phyloP scores from a whole-genome alignment of 495 filamentous ascomycete genomes.

The Penicillium coprophilum region DNA sequence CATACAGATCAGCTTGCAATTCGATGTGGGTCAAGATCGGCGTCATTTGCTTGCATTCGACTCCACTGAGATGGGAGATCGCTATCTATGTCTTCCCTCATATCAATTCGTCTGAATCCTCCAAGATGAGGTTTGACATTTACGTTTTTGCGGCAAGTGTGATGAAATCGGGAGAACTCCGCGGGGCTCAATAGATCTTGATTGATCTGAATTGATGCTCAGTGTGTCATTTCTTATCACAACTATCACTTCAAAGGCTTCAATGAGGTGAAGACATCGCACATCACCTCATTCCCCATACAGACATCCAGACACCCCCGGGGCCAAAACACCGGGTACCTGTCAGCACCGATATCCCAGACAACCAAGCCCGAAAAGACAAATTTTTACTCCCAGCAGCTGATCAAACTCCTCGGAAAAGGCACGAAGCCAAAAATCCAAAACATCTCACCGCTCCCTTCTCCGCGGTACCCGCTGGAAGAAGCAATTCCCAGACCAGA shows the following conservation, averaged over 20 bases:
- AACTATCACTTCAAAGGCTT: not conserved
- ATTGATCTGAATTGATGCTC: not conserved
- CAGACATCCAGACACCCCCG: not conserved
- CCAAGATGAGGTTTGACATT: not conserved
- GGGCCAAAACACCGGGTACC: not conserved
- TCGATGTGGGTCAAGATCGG: slow-evolving; percentile 10
- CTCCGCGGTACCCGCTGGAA: not conserved
- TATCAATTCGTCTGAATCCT: not conserved
- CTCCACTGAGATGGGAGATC: slow-evolving; percentile 4
- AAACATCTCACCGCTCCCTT: slow-evolving; percentile 9
- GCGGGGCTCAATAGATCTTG: not conserved
- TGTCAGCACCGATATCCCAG: not conserved
- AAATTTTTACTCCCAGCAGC: not conserved
- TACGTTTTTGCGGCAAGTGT: slow-evolving; percentile 6
- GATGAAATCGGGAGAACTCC: slow-evolving; percentile 1
- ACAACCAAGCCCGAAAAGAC: not conserved
- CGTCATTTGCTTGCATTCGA: slow-evolving; percentile 1
- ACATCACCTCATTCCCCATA: not conserved
- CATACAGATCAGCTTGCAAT: slow-evolving; percentile 4
- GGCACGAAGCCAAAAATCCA: not conserved
- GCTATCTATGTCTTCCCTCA: not conserved
- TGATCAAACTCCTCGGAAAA: not conserved
- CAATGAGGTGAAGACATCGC: not conserved
- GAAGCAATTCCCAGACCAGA: slow-evolving; percentile 1
- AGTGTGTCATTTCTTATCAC: not conserved